Base-by-base conservation (phyloP, 352 stramenopile species). In the Phytophthora pistaciae region DNA sequence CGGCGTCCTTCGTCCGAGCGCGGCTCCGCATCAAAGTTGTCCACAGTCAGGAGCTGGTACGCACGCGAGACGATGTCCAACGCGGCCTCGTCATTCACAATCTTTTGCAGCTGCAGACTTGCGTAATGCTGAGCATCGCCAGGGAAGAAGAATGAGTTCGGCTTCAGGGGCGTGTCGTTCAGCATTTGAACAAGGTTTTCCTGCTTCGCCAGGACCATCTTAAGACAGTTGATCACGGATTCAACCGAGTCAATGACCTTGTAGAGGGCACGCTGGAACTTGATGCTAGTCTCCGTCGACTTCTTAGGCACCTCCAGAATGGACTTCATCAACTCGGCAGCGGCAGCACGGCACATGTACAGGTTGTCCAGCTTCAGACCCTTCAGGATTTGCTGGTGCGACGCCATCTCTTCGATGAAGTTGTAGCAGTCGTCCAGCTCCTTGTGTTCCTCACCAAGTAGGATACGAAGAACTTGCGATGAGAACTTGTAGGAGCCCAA, bases 401-500 rank as follows among this genome's bases (percentile, higher is more conserved):
- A 74, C 10, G 78, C 88, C 83, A 90, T 84, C 55, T 96, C 88
- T 66, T 96, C 88, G 14, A 94, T 94, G 56, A 96, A 96, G 50
- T 88, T 84, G 66, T 91, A 96, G 66, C 87, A 94, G 61, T 93
- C 87, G 20, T 91, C 79, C 29, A 96, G 58, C 49, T 93, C 88
- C 58, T 90, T 93, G 73, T 96, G 88, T 59, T 94, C 88, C n/a
- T 96, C 88, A 18, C 88, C 88, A 4, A 96, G 74, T 23, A 96
- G 64, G 52, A 94, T 84, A 20, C 84, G 84, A 25, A 96, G 49
- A 13, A 94, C 87, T 49, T 96, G 88, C 1, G 88, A 96, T 10
- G 88, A 94, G 67, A 96, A 96, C 69, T 94, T 94, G 76, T 94
- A 96, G 16, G 87, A 94, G 1, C 88, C 88, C n/a, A 94, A 33